Evolutionary conservation across 2,329 filamentous ascomycete genomes (phyloP).

Genomic region (Microsporum audouinii): DNA sequence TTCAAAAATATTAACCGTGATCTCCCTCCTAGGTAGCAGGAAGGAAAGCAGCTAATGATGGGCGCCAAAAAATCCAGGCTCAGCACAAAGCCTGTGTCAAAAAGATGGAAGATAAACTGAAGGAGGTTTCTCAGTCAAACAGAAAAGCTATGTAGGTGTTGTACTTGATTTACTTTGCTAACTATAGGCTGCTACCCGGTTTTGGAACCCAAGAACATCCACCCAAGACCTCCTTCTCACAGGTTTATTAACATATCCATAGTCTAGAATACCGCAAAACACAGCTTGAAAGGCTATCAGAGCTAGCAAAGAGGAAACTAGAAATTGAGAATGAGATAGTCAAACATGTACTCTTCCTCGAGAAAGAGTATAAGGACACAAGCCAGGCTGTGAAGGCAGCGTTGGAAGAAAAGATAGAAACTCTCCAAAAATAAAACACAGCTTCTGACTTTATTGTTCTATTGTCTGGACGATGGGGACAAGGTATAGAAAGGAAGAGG

Average conservation of each 20-base stretch:
- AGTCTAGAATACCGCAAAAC: constrained; percentile 11
- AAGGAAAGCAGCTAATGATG: constrained; percentile 7
- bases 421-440: not conserved
- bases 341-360: constrained; percentile 8
- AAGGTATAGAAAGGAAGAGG: not conserved
- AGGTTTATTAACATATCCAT: not conserved
- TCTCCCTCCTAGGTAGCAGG: constrained; percentile 8
- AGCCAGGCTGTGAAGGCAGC: not conserved
- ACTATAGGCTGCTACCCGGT: not conserved
- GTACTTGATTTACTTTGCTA: not conserved
- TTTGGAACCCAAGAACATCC: not conserved
- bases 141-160: constrained; percentile 10
- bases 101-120: constrained; percentile 10
- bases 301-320: constrained; percentile 13
- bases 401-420: not conserved
- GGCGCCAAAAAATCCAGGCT: constrained; percentile 12
- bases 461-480: not conserved
- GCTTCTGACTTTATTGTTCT: not conserved
- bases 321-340: constrained; percentile 15
- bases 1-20: not conserved
- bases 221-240: not conserved
- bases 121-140: constrained; percentile 5
- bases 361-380: constrained; percentile 8
- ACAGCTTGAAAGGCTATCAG: constrained; percentile 11
- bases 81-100: constrained; percentile 13